These are phyloP conservation scores for Claviceps quebecensis DNA, from an alignment of 2,329 filamentous ascomycete species.

Conservation along the genomic window DNA sequence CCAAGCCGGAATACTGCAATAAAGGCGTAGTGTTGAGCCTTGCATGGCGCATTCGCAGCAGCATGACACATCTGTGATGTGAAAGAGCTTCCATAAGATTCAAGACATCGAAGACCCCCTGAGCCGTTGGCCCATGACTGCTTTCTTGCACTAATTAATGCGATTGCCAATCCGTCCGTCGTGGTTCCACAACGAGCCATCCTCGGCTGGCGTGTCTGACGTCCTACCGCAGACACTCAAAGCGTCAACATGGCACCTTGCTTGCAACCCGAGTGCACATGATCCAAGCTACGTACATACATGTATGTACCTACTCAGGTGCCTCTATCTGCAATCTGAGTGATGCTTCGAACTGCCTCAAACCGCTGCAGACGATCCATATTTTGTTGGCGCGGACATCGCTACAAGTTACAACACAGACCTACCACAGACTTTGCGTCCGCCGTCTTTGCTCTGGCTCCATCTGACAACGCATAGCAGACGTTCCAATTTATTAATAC, in stretches of 20 bases:
- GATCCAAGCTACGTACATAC: not conserved
- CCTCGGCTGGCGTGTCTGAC: not conserved
- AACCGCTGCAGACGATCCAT: not conserved
- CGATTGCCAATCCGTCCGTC: not conserved
- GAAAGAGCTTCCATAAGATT: not conserved
- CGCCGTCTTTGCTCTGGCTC: not conserved
- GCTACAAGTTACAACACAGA: not conserved
- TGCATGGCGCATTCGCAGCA: not conserved
- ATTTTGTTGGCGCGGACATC: not conserved
- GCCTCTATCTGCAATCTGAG: too few relatives aligned
- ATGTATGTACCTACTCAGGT: not conserved
- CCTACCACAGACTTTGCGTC: not conserved
- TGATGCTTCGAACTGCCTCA: not conserved
- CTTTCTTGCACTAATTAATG: not conserved
- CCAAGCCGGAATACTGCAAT: not conserved
- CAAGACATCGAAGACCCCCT: not conserved
- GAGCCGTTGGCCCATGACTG: not conserved
- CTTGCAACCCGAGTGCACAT: not conserved
- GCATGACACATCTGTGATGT: conserved; percentile 1
- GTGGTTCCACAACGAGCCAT: conserved; percentile 2
- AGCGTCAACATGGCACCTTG: not conserved
- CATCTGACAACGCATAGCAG: not conserved
- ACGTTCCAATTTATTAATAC: not conserved
- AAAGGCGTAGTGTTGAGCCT: not conserved
- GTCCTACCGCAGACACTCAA: not conserved